Base-by-base conservation (phyloP, 2,329 filamentous ascomycete genomes). In the Diaporthe amygdali region DNA sequence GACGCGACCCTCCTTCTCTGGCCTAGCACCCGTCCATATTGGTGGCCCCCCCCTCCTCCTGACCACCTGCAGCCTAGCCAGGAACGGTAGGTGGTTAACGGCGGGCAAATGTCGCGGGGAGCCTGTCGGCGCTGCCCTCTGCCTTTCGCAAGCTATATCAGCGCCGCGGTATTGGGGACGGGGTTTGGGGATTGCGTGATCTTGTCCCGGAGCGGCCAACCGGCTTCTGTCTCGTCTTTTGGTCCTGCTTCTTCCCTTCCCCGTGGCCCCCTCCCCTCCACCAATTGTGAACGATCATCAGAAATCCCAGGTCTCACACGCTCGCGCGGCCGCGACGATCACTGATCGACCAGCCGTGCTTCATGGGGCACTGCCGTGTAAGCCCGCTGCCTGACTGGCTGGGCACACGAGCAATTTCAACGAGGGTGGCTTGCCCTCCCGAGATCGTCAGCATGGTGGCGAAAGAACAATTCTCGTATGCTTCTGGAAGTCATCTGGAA, bases 401-500 rank as follows among this genome's bases (percentile, higher is more conserved):
- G 37, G 30, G 61, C 68, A 55, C 49, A 49, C 64, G 34, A 51
- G n/a, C 39, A 22, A 46, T 37, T 25, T 47, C 61, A 27, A 39
- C 32, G 49, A 52, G 32, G 59, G 54, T 47, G 22, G 39, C 25
- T 22, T 49, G 39, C 17, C n/a, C 17, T n/a, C n/a, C 64, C 22
- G 39, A 39, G 46, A 67, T 49, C 54, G 47, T 70, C 68, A 70
- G 71, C 63, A 64, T 55, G 37, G 71, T 72, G 71, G 71, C 71
- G 68, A 71, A 68, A 71, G 71, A 72, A 72, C 39, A 68, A 41
- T 68, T 59, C 68, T 30, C 15, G 15, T 25, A 22, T 51, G 37
- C 63, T 72, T 72, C 71, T 72, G 68, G 71, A 72, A 72, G 12
- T 0, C 49, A 37, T 70, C 61, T 72, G 68, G 71, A 72, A 72